Conservation (phyloP, 106 monocot species). For the Dioscorea alata region DNA sequence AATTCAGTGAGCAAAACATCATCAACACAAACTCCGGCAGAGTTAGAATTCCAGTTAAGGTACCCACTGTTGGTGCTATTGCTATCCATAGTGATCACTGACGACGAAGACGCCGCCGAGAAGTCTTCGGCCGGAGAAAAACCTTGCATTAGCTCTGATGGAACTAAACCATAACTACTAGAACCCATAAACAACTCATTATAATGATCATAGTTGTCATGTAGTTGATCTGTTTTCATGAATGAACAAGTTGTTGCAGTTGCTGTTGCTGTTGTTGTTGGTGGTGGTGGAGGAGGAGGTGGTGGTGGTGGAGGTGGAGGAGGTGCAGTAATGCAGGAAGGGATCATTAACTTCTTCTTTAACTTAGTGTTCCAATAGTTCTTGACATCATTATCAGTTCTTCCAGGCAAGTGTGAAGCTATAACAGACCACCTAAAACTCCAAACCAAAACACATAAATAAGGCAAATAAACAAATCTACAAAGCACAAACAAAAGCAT, state of each 20-base stretch:
- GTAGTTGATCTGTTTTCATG: background rate
- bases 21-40: background rate
- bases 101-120: background rate
- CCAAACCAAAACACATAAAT: background rate
- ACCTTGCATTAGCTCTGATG: background rate
- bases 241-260: background rate
- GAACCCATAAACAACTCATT: background rate
- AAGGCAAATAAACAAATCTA: background rate
- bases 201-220: background rate
- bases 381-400: slow-evolving; percentile 14
- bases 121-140: background rate
- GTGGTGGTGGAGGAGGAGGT: too few species aligned
- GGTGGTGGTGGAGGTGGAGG: background rate
- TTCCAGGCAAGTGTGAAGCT: slow-evolving; percentile 8
- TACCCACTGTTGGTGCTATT: background rate
- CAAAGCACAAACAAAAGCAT: background rate
- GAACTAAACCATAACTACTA: background rate
- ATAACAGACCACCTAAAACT: slow-evolving; percentile 12
- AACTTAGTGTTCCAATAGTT: slow-evolving; percentile 18
- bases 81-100: background rate
- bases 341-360: slow-evolving; percentile 1
- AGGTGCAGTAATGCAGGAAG: background rate
- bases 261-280: too few species aligned
- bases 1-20: background rate
- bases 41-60: background rate